Percentiles rank a stretch among this genome's conserved stretches.
phyloP scores from a whole-genome alignment of 2,329 filamentous ascomycete genomes.

The Xylaria sp. region DNA sequence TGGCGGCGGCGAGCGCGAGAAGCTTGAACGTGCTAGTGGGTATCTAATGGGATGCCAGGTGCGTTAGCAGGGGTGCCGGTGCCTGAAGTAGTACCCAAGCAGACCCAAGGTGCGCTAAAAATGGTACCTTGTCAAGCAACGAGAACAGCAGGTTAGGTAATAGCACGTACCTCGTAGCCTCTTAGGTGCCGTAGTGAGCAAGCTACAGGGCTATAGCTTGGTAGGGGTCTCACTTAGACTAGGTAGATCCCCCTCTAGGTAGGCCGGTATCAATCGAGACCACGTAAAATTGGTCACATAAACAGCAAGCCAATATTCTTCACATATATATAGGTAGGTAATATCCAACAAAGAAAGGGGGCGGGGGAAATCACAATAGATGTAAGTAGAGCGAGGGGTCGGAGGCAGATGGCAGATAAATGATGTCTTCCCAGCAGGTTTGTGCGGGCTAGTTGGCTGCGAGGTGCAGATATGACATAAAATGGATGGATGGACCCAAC shows the following conservation, averaged over 20 bases:
- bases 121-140: constrained; percentile 15
- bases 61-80: constrained; percentile 33
- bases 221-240: background rate
- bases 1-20: constrained; percentile 32
- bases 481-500: constrained; percentile 33
- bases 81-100: constrained; percentile 23
- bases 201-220: background rate
- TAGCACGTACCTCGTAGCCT: constrained; percentile 8
- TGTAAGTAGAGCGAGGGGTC: background rate
- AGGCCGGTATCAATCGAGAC: constrained; percentile 7
- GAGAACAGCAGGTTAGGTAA: background rate
- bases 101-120: constrained; percentile 3
- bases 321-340: background rate
- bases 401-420: constrained; percentile 13
- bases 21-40: constrained; percentile 27
- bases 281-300: constrained; percentile 6
- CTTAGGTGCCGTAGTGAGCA: background rate
- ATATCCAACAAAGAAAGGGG: background rate
- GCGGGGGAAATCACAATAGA: background rate
- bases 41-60: background rate
- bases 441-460: constrained; percentile 25
- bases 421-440: constrained; percentile 27
- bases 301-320: background rate
- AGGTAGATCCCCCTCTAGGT: no score
- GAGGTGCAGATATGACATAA: constrained; percentile 39